Conservation (phyloP, 768 basidiomycete species). For the Auricularia sp. region DNA sequence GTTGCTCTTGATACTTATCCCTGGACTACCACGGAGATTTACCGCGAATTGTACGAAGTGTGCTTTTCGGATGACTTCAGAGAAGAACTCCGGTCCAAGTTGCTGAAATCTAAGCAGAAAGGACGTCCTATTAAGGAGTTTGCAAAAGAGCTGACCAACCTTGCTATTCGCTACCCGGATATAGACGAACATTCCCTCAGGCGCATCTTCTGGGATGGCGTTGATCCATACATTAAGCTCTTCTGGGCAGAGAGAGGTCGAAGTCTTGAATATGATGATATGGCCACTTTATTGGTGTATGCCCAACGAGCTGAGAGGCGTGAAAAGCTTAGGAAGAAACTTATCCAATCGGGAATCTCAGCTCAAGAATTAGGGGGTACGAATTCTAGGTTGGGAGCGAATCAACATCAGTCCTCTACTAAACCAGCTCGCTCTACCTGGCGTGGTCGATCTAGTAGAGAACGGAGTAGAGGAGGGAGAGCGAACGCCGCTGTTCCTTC, state of each 20-base stretch:
- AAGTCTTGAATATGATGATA: neutral
- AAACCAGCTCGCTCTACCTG: too few species aligned
- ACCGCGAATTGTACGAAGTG: neutral
- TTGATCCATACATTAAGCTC: neutral
- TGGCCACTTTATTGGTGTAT: neutral
- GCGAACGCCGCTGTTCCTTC: too few species aligned
- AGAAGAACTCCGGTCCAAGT: neutral
- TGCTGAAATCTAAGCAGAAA: neutral
- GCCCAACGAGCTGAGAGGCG: neutral
- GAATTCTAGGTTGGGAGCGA: too few species aligned
- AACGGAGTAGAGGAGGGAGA: too few species aligned
- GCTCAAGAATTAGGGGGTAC: too few species aligned
- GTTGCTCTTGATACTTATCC: neutral
- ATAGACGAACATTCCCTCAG: neutral
- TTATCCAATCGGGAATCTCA: too few species aligned
- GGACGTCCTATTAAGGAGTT: neutral
- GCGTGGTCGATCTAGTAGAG: too few species aligned
- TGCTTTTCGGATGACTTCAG: neutral
- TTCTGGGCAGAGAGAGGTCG: neutral
- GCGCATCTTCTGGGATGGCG: neutral
- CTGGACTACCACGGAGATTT: neutral
- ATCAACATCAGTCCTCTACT: too few species aligned
- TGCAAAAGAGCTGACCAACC: neutral
- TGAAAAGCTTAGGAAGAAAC: neutral
- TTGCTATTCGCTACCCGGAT: neutral